Percentiles rank a stretch among this genome's conserved stretches.
Evolutionary conservation across 768 basidiomycete species (phyloP).

Genomic region (Lentinula boryana): DNA sequence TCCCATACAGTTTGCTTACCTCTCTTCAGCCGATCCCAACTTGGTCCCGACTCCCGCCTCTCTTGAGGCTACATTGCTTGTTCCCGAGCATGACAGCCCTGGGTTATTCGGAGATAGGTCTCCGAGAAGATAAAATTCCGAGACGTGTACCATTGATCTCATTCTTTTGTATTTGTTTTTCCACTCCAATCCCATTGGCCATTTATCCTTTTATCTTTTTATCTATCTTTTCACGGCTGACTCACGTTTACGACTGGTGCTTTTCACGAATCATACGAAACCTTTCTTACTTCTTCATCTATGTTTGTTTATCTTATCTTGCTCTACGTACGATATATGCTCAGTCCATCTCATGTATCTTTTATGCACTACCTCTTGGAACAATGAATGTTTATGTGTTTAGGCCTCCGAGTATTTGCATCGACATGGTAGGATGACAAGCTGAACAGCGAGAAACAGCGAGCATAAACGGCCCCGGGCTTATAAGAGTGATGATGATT

Average conservation of each 20-base stretch:
- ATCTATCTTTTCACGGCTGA: too few species aligned
- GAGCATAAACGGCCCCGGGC: too few species aligned
- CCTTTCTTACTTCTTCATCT: too few species aligned
- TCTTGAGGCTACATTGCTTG: conserved; percentile 51
- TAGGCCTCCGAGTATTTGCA: background rate
- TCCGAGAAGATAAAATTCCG: conserved; percentile 17
- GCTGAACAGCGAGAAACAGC: background rate
- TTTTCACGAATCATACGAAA: too few species aligned
- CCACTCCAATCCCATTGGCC: too few species aligned
- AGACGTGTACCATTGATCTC: background rate
- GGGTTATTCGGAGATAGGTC: conserved; percentile 78
- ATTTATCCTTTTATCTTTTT: too few species aligned
- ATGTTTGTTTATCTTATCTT: too few species aligned
- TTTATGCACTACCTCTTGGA: too few species aligned
- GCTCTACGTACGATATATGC: too few species aligned
- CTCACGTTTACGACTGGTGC: too few species aligned
- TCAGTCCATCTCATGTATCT: too few species aligned
- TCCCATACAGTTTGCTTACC: background rate
- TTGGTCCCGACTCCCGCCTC: conserved; percentile 57
- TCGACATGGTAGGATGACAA: background rate
- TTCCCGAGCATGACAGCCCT: conserved; percentile 52
- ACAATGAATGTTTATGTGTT: too few species aligned
- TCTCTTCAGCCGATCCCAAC: conserved; percentile 47
- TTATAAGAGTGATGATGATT: background rate
- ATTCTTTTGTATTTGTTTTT: background rate